Base-by-base conservation (phyloP, 768 basidiomycete genomes). In the Naematelia aurantialba region DNA sequence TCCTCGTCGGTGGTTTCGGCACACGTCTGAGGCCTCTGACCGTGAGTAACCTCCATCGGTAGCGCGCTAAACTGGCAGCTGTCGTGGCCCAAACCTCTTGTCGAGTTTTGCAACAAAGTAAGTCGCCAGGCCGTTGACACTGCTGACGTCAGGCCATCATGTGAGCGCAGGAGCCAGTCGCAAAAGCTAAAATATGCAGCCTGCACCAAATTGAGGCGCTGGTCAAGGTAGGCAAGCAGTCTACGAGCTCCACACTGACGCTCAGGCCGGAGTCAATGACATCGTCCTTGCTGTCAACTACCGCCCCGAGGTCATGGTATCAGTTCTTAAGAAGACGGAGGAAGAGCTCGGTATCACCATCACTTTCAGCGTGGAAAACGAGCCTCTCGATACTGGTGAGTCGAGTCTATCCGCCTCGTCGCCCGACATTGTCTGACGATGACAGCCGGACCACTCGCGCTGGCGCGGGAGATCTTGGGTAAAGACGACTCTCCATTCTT, bases 401-500 rank as follows among this genome's bases (percentile, higher is more conserved):
- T 66, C n/a, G 13, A 14, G 19, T 12, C 50, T 14, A 44, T 3
- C 27, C 50, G 5, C 34, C 8, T 39, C 34, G 51, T 54, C 45
- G 55, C 44, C 50, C 39, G 3, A n/a, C n/a, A n/a, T 51, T 34
- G 42, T n/a, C 42, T 31, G 39, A 17, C 45, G 5, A 46, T 25
- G 11, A 10, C 67, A 79, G 80, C 80, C 63, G 80, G 80, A 49
- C 80, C 80, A 30, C 76, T 81, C 26, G 80, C 79, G 25, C 77
- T 81, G 54, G 80, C 80, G 10, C 68, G 77, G 17, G 78, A 80
- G 39, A 76, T 80, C 60, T 74, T 81, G 50, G 79, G 77, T 69
- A 80, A 80, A 68, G 80, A 81, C 66, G 79, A 80, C 62, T 74
- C 77, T 12, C 80, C 80, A n/a, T 81, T 81, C 80, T 81, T 81